phyloP scores from a whole-genome alignment of 176 grass and related monocot genomes.

The Microstegium vimineum region DNA sequence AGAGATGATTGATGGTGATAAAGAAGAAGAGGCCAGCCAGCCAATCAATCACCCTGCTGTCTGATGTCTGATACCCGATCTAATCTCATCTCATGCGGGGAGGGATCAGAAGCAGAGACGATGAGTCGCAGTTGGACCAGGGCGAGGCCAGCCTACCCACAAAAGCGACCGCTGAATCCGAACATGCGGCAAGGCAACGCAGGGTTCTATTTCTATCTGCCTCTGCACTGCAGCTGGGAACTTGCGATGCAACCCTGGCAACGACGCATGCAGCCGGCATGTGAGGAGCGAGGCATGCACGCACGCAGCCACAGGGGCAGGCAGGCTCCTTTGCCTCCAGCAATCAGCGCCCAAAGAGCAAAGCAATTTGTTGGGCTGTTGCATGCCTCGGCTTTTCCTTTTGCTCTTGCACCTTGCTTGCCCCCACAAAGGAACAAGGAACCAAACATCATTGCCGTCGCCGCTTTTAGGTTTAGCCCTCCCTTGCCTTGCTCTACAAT shows the following conservation, averaged over 20 bases:
- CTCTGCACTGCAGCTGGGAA: not conserved
- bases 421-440: not conserved
- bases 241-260: slow-evolving; percentile 22
- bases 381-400: slow-evolving; percentile 24
- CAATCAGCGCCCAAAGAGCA: slow-evolving; percentile 23
- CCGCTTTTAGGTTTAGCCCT: not conserved
- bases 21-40: not conserved
- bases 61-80: not conserved
- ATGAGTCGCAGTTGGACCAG: not conserved
- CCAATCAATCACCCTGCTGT: not conserved
- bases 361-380: not conserved
- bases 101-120: not conserved
- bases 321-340: slow-evolving; percentile 14
- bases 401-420: too few species aligned
- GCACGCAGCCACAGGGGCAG: not conserved
- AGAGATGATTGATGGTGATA: not conserved
- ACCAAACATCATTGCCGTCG: slow-evolving; percentile 7
- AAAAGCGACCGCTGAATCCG: not conserved
- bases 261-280: not conserved
- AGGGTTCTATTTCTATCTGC: too few species aligned
- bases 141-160: not conserved
- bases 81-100: not conserved
- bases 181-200: not conserved
- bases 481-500: not conserved
- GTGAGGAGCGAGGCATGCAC: slow-evolving; percentile 12